Evolutionary conservation across 2,329 filamentous ascomycete genomes (phyloP), one percentile per base, ranked within the genome.

Genomic region (Phialophora verrucosa): DNA sequence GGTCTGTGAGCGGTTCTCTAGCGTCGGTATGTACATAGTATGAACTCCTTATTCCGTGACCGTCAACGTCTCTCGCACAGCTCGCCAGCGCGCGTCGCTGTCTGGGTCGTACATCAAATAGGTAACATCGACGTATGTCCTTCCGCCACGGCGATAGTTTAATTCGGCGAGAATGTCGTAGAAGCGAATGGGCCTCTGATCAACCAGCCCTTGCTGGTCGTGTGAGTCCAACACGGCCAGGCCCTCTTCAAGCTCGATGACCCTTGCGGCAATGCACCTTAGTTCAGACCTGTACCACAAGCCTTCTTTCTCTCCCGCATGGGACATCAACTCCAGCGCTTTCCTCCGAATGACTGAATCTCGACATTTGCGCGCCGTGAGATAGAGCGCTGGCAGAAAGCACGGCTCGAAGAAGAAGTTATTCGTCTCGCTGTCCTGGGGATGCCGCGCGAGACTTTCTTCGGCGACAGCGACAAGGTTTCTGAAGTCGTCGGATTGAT

Each of bases 211-310:
- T 3, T 3, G 25, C 31, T 12, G 44, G 23, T 42, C 29, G 4
- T 53, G 42, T 25, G 27, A 17, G 25, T 17, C 57, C 14, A 59
- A 35, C 14, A 25, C 31, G 11, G 44, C 44, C 1, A 60, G 23
- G 1, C 58, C 58, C 23, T 60, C 58, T 42, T 60, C 58, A 25
- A 60, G 58, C 8, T 51, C 58, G 17, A 60, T 60, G 27, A 53
- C 58, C 25, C 58, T 51, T 25, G 58, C 47, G 5, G 44, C 44
- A 27, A 60, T 44, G 31, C 58, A 53, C 5, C 20, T 51, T 31
- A 53, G 27, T 60, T 60, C 58, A 42, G 58, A 25, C 25, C 47
- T 20, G 50, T 38, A 35, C 58, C 58, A 60, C 31, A 60, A 51
- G 10, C 58, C 58, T 38, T 60, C 58, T n/a, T 60, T 60, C 29